phyloP scores from a whole-genome alignment of 2,329 filamentous ascomycete species.

The Lecanoromycetidae sp. region DNA sequence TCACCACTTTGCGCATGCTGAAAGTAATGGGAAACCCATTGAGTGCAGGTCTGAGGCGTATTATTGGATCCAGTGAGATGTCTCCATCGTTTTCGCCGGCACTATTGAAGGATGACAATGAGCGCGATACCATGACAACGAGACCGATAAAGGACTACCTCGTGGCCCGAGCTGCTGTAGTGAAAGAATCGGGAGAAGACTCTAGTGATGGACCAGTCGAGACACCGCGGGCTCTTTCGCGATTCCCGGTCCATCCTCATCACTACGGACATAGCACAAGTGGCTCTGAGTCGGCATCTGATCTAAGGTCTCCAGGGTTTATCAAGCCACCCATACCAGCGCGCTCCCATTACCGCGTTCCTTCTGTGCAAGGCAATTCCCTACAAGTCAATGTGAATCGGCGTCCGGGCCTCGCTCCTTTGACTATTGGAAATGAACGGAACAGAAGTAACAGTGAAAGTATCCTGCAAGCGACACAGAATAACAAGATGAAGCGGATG shows the following conservation, averaged over 20 bases:
- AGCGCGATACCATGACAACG: slow-evolving; percentile 48
- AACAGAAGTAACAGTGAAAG: slow-evolving; percentile 53
- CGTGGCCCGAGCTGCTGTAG: slow-evolving; percentile 34
- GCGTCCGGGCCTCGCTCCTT: slow-evolving; percentile 61
- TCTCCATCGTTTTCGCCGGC: slow-evolving; percentile 27
- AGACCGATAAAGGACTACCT: slow-evolving; percentile 49
- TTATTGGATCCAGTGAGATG: slow-evolving; percentile 53
- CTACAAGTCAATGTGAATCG: slow-evolving; percentile 39
- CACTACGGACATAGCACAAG: slow-evolving; percentile 45
- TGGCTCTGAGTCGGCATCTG: slow-evolving; percentile 52
- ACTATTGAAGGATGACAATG: slow-evolving; percentile 39
- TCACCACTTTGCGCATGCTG: slow-evolving; percentile 76
- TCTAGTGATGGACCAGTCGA: slow-evolving; percentile 60
- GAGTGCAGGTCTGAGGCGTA: slow-evolving; percentile 61
- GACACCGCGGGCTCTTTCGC: slow-evolving; percentile 58
- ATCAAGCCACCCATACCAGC: slow-evolving; percentile 62
- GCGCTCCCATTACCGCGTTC: slow-evolving; percentile 62
- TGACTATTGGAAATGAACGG: slow-evolving; percentile 49
- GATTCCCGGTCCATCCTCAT: slow-evolving; percentile 45
- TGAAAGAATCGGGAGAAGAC: slow-evolving; percentile 36
- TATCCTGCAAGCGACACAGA: slow-evolving; percentile 34
- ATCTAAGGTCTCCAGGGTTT: slow-evolving; percentile 55
- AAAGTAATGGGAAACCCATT: slow-evolving; percentile 85
- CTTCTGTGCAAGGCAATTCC: slow-evolving; percentile 30
- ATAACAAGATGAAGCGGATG: slow-evolving; percentile 34